Base-by-base conservation (phyloP, 148 eudicot species). In the Bassia scoparia region DNA sequence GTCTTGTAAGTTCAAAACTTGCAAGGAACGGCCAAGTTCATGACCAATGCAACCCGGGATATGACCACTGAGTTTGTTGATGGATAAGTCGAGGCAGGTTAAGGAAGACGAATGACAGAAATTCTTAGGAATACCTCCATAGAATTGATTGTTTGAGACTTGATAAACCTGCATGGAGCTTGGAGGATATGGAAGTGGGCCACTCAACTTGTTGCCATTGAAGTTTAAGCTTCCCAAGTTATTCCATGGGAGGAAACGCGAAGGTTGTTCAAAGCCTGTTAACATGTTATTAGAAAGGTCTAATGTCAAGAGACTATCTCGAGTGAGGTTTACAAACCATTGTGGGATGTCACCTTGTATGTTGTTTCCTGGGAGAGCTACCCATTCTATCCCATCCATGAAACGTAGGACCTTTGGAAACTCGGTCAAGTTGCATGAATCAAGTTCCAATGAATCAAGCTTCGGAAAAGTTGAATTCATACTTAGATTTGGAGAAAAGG, bases 171-270 rank as follows among this genome's bases (percentile, higher is more conserved):
- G 0, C 15, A 46, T 17, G 21, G 66, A 72, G 16, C 9, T 16
- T 44, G 81, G 78, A 59, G 86, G 86, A 50, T 55, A 24, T n/a
- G 73, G 83, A 30, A 83, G 73, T 12, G 27, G 23, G 17, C 81
- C 83, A 50, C 64, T 67, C 12, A 83, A 7, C 44, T 10, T 49
- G 23, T 82, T 82, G 8, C 37, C 17, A 0, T 63, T 14, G 14
- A 79, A 31, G 26, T 50, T 34, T 12, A 79, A 41, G 3, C 23
- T n/a, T 2, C 15, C 9, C 49, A 79, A 31, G 24, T 17, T 12
- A 30, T 7, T 20, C 77, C 76, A 63, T 18, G 76, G 69, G 24
- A 73, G 24, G 24, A 66, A 14, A 5, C 18, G n/a, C n/a, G n/a
- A n/a, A 30, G 50, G 61, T 0, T 58, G 53, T 9, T 73, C 76